Conservation (phyloP, 73 alveolate genomes). For the Tetrahymena borealis region DNA sequence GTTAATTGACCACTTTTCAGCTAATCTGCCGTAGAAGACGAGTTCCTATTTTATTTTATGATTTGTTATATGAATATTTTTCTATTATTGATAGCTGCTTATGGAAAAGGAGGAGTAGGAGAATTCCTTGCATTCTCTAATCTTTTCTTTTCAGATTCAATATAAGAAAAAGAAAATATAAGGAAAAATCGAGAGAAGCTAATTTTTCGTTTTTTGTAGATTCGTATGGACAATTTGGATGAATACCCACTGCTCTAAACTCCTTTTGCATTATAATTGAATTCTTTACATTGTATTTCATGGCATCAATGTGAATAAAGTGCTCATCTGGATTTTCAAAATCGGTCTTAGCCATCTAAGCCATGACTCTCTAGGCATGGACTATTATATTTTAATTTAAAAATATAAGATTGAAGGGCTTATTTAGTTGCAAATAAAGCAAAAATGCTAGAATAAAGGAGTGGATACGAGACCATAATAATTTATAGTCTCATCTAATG, state of each 20-base stretch:
- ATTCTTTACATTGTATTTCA: not conserved
- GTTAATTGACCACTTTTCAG: slow-evolving; percentile 2
- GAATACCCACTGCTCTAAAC: too few relatives aligned
- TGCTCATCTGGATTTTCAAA: not conserved
- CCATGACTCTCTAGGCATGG: not conserved
- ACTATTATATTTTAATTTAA: not conserved
- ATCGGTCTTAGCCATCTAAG: slow-evolving; percentile 2
- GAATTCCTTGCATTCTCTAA: not conserved
- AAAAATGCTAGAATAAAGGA: not conserved
- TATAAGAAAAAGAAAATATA: not conserved
- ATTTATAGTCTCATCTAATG: too few relatives aligned
- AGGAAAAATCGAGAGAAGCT: not conserved
- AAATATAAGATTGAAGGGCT: not conserved
- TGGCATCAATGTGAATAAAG: not conserved
- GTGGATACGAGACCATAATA: not conserved
- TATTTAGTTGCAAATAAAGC: not conserved
- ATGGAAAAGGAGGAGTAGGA: not conserved
- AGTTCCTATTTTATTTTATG: not conserved
- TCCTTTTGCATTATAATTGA: too few relatives aligned
- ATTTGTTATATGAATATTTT: not conserved
- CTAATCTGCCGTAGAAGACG: not conserved
- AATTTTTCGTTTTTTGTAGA: not conserved
- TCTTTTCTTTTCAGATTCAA: not conserved
- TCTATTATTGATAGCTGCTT: not conserved
- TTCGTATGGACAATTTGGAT: too few relatives aligned